phyloP scores from a whole-genome alignment of 352 stramenopile genomes.

The Paralagenidium karlingii region DNA sequence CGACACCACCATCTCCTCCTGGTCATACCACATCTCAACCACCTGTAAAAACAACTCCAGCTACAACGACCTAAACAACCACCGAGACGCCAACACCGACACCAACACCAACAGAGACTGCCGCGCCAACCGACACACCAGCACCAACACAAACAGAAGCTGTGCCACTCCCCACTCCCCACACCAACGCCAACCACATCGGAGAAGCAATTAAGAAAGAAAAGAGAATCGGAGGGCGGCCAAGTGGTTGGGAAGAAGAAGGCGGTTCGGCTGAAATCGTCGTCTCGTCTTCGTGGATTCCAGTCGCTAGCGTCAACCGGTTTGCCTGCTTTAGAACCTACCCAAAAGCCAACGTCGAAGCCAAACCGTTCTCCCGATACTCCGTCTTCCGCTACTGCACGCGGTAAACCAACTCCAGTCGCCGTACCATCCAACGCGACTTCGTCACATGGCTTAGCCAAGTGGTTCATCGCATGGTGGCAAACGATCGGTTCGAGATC shows the following conservation, averaged over 20 bases:
- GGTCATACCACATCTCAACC: no score
- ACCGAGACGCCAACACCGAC: not conserved
- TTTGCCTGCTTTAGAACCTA: no score
- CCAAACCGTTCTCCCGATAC: no score
- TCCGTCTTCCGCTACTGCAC: no score
- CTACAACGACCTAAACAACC: not conserved
- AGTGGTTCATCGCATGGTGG: no score
- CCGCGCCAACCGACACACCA: not conserved
- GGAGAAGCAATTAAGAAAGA: not conserved
- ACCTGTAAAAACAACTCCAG: not conserved
- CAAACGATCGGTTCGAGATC: no score
- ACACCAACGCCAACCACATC: not conserved
- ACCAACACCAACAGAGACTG: not conserved
- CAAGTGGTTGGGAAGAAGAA: not conserved
- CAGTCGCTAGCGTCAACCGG: not conserved
- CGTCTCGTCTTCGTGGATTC: not conserved
- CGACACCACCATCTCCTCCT: no score
- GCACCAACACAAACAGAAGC: not conserved
- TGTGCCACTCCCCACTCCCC: not conserved
- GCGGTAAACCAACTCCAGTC: no score
- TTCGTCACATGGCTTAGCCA: no score
- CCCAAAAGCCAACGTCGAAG: no score
- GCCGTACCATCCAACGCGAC: no score
- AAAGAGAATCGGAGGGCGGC: not conserved
- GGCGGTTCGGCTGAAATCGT: not conserved